Percentiles rank a stretch among this genome's conserved stretches.
Conservation (phyloP, 352 stramenopile genomes). For the Phytophthora quininea region DNA sequence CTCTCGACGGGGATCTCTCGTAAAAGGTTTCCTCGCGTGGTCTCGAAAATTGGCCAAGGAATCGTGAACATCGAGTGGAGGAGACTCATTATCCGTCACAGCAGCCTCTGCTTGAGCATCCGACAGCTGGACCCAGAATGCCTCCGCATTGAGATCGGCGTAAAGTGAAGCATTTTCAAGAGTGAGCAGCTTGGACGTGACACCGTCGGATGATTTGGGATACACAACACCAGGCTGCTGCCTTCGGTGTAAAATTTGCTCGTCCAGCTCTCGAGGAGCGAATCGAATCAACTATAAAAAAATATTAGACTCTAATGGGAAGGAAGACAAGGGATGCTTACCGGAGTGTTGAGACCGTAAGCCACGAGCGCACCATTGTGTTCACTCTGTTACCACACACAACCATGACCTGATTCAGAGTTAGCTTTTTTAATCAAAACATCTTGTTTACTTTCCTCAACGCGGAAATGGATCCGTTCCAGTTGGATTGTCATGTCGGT, state of each 20-base stretch:
- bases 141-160: conserved; percentile 54
- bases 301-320: background rate
- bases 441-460: conserved; percentile 47
- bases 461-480: conserved; percentile 68
- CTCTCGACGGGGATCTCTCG: conserved; percentile 40
- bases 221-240: conserved; percentile 61
- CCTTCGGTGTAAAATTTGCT: conserved; percentile 66
- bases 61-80: conserved; percentile 17
- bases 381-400: conserved; percentile 41
- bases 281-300: conserved; percentile 57
- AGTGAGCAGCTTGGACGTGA: conserved; percentile 62
- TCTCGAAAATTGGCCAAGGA: conserved; percentile 45
- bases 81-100: background rate
- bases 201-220: conserved; percentile 29
- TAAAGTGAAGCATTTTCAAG: conserved; percentile 70
- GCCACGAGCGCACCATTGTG: conserved; percentile 46
- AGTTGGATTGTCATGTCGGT: conserved; percentile 65
- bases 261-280: conserved; percentile 49
- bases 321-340: conserved; percentile 17
- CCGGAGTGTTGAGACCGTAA: conserved; percentile 65
- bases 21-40: conserved; percentile 35
- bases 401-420: background rate
- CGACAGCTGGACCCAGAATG: conserved; percentile 25
- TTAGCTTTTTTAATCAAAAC: background rate
- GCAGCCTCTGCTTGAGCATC: conserved; percentile 1